Percentiles rank a stretch among this genome's conserved stretches.
These are phyloP conservation scores for Acidiella bohemica DNA, from an alignment of 495 filamentous ascomycete genomes.

Conservation along the genomic window DNA sequence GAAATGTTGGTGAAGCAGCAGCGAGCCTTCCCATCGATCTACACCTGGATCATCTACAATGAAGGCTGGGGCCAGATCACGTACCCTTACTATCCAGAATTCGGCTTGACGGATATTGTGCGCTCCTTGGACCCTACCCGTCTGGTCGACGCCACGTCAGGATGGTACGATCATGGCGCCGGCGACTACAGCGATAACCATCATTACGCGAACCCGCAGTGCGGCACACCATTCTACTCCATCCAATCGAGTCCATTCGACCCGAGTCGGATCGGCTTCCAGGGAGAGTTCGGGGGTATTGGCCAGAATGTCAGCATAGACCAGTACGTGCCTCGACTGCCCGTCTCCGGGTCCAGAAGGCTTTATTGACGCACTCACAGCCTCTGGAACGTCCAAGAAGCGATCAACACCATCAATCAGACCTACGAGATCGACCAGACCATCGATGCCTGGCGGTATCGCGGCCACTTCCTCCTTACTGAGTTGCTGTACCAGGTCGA, in stretches of 20 bases:
- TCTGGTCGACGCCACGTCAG: conserved; percentile 45
- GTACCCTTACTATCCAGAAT: conserved; percentile 40
- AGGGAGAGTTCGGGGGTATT: conserved; percentile 56
- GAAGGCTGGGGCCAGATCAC: conserved; percentile 55
- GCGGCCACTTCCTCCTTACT: conserved; percentile 37
- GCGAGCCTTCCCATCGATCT: conserved; percentile 49
- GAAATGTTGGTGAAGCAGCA: conserved; percentile 46
- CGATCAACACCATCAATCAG: conserved; percentile 44
- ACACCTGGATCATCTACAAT: conserved; percentile 51
- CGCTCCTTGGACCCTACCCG: conserved; percentile 45
- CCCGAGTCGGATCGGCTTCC: conserved; percentile 45
- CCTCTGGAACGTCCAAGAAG: conserved; percentile 44
- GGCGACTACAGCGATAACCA: conserved; percentile 57
- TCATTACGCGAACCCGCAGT: conserved; percentile 58
- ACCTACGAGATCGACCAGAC: conserved; percentile 51
- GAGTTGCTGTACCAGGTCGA: conserved; percentile 46
- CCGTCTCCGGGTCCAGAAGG: not conserved
- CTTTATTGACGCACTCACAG: conserved; percentile 1
- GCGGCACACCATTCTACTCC: conserved; percentile 52
- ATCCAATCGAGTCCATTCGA: conserved; percentile 43
- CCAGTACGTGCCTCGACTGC: conserved; percentile 28
- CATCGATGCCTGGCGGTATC: conserved; percentile 52
- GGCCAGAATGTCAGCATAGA: conserved; percentile 47
- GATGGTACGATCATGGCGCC: conserved; percentile 49
- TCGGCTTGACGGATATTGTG: conserved; percentile 39